Conservation (phyloP, 768 basidiomycete genomes). For the Tylopilus cervinicoccineus region DNA sequence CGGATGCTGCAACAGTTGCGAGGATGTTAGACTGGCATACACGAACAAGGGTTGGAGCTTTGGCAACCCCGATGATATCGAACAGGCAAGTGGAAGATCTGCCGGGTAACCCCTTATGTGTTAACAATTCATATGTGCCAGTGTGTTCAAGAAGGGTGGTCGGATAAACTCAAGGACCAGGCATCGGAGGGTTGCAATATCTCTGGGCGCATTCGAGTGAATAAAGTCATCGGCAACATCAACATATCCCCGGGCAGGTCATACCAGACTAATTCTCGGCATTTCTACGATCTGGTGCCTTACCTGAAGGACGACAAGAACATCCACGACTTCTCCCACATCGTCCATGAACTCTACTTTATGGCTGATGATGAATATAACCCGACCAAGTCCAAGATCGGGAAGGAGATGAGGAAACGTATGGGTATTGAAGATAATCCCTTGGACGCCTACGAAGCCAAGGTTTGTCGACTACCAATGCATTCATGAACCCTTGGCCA, state of each 20-base stretch:
- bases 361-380: constrained; percentile 79
- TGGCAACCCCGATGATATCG: constrained; percentile 81
- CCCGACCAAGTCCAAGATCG: constrained; percentile 55
- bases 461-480: constrained; percentile 38
- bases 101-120: background rate
- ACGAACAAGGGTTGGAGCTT: constrained; percentile 95
- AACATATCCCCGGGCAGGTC: constrained; percentile 92
- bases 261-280: constrained; percentile 82
- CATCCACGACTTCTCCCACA: constrained; percentile 92
- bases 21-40: constrained; percentile 89
- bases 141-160: constrained; percentile 94
- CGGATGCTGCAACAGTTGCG: constrained; percentile 96
- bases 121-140: constrained; percentile 30
- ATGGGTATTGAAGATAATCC: constrained; percentile 77
- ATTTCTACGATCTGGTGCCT: constrained; percentile 87
- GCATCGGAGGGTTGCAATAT: constrained; percentile 94
- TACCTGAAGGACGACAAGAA: constrained; percentile 87
- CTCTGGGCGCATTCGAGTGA: constrained; percentile 86
- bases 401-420: constrained; percentile 61
- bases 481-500: constrained; percentile 1
- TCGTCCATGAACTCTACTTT: constrained; percentile 77
- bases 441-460: constrained; percentile 60
- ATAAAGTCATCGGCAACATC: constrained; percentile 96
- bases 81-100: constrained; percentile 62
- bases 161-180: constrained; percentile 89